These are phyloP conservation scores for Phlebiopsis flavidoalba DNA, from an alignment of 768 basidiomycete species.

Conservation along the genomic window DNA sequence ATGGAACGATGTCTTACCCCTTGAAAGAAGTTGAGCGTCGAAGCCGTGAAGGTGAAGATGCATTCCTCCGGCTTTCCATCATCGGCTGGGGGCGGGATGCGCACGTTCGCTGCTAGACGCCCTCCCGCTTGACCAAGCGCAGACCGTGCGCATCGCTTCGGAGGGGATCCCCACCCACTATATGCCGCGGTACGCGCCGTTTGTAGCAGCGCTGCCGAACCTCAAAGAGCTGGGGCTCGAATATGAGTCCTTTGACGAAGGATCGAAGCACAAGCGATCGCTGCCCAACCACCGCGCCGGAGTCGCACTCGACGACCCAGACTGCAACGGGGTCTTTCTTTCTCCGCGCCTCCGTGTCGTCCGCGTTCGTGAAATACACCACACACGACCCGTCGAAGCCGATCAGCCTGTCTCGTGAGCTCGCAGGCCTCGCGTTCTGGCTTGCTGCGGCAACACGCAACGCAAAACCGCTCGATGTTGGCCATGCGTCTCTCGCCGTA, in stretches of 20 bases:
- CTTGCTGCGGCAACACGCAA: too few species aligned
- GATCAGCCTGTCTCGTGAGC: too few species aligned
- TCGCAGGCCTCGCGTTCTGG: too few species aligned
- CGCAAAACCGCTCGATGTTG: too few species aligned
- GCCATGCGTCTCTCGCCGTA: too few species aligned
- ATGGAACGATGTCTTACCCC: not conserved
- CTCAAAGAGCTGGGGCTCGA: not conserved
- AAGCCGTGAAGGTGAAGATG: not conserved
- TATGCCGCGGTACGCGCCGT: not conserved
- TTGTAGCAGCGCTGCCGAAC: not conserved
- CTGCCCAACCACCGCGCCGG: too few species aligned
- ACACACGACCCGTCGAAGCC: too few species aligned
- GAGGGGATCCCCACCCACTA: not conserved
- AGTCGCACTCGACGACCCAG: too few species aligned
- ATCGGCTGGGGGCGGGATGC: not conserved
- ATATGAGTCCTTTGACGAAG: not conserved
- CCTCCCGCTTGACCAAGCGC: not conserved
- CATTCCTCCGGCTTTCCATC: not conserved
- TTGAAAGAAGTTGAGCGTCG: not conserved
- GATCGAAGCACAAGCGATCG: too few species aligned
- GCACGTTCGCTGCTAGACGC: not conserved
- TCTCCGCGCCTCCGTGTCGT: too few species aligned
- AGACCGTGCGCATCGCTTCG: not conserved
- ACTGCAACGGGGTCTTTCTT: too few species aligned
- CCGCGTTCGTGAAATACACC: too few species aligned